Evolutionary conservation across 306 rosid genomes (phyloP).

Genomic region (Herpetospermum pedunculosum): DNA sequence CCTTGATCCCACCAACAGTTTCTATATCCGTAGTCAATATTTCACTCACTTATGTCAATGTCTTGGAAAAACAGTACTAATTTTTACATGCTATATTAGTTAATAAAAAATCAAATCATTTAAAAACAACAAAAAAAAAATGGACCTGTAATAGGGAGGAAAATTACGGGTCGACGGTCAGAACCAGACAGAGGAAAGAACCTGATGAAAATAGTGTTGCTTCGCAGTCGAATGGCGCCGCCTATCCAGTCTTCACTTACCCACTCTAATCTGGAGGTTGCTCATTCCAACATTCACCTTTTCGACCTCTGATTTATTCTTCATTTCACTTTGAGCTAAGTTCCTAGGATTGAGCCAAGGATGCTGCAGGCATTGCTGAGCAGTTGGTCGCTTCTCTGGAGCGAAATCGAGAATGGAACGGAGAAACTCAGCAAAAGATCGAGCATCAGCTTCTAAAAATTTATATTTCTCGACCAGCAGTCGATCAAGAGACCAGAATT

Average conservation of each 20-base stretch:
- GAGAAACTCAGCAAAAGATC: slow-evolving; percentile 59
- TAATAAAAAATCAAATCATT: slow-evolving; percentile 8
- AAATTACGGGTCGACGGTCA: background rate
- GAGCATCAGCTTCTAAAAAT: slow-evolving; percentile 58
- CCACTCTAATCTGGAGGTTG: slow-evolving; percentile 60
- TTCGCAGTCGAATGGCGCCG: slow-evolving; percentile 2
- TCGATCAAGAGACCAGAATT: slow-evolving; percentile 61
- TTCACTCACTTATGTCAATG: slow-evolving; percentile 12
- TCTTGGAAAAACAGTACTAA: slow-evolving; percentile 7
- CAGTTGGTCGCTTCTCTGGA: slow-evolving; percentile 92
- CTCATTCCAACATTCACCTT: slow-evolving; percentile 61
- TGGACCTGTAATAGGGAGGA: background rate
- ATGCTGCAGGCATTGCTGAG: slow-evolving; percentile 70
- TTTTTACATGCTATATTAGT: slow-evolving; percentile 10
- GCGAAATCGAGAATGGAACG: slow-evolving; percentile 57
- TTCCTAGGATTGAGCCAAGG: slow-evolving; percentile 50
- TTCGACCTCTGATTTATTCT: slow-evolving; percentile 27
- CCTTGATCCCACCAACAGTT: slow-evolving; percentile 3
- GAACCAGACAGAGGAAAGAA: slow-evolving; percentile 9
- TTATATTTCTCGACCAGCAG: slow-evolving; percentile 60
- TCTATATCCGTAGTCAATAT: slow-evolving; percentile 5
- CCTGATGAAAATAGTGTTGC: background rate
- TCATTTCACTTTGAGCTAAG: slow-evolving; percentile 27
- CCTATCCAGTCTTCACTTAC: slow-evolving; percentile 43
- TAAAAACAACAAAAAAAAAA: slow-evolving; percentile 5